Evolutionary conservation across 768 basidiomycete species (phyloP).

Genomic region (Rhodotorula toruloides): DNA sequence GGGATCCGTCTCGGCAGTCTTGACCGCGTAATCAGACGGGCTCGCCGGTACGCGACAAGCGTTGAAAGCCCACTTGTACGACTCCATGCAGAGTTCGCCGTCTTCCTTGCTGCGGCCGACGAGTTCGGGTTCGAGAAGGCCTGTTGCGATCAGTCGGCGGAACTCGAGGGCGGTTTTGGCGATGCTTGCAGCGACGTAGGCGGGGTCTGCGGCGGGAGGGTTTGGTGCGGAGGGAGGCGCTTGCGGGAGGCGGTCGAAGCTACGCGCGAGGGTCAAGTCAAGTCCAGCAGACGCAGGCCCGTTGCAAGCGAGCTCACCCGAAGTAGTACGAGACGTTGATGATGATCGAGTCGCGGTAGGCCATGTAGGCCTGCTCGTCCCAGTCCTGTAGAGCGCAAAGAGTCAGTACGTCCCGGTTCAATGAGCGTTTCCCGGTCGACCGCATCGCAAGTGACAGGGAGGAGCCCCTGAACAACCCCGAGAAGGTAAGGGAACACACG

Average conservation of each 20-base stretch:
- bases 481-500: no score
- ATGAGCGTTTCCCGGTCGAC: no score
- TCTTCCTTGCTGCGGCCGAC: conserved; percentile 50
- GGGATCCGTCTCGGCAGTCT: conserved; percentile 58
- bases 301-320: no score
- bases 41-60: conserved; percentile 76
- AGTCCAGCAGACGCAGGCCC: no score
- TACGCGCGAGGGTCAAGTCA: no score
- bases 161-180: conserved; percentile 82
- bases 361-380: conserved; percentile 73
- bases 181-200: conserved; percentile 70
- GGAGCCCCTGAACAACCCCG: no score
- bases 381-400: no score
- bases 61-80: conserved; percentile 97
- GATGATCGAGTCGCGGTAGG: conserved; percentile 70
- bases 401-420: no score
- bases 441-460: no score
- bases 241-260: conserved; percentile 33
- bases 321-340: conserved; percentile 93
- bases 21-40: conserved; percentile 74
- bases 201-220: conserved; percentile 48
- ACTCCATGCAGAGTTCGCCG: conserved; percentile 75
- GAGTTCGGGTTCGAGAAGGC: conserved; percentile 70
- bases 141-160: conserved; percentile 58
- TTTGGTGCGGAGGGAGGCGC: background rate